These are phyloP conservation scores for Ilyonectria robusta DNA, from an alignment of 2,329 filamentous ascomycete species.

Conservation along the genomic window DNA sequence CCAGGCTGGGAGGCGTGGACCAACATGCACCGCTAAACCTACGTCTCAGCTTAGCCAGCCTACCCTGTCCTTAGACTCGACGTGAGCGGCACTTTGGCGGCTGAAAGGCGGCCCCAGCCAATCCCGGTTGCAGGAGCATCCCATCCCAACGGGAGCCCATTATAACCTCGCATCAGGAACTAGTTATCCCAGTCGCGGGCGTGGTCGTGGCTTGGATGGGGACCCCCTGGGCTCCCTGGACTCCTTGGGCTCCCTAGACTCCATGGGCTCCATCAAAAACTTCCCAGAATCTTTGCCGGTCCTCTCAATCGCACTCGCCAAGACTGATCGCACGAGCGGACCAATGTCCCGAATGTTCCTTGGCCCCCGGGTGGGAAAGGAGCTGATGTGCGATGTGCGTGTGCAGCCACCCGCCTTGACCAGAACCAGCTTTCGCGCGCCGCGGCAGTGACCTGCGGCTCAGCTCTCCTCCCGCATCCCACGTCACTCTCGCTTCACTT, in stretches of 20 bases:
- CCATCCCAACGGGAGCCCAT: conserved; percentile 23
- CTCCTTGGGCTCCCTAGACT: conserved; percentile 28
- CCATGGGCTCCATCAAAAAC: conserved; percentile 21
- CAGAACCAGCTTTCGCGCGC: conserved; percentile 11
- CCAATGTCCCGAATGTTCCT: background rate
- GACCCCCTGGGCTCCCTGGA: conserved; percentile 22
- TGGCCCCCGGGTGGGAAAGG: background rate
- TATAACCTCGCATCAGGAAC: conserved; percentile 17
- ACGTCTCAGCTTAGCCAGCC: background rate
- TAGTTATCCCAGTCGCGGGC: conserved; percentile 23
- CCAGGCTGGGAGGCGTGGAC: background rate
- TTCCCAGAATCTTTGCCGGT: conserved; percentile 26
- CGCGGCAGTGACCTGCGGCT: conserved; percentile 14
- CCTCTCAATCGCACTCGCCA: background rate
- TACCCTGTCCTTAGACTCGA: conserved; percentile 10
- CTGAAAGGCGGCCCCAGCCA: conserved; percentile 35
- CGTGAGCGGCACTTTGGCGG: conserved; percentile 36
- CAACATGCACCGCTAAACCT: background rate
- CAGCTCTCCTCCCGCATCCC: background rate
- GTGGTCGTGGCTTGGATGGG: conserved; percentile 18
- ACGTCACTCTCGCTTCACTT: background rate
- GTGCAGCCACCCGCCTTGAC: conserved; percentile 6
- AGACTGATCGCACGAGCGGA: background rate
- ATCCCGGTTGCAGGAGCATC: conserved; percentile 32
- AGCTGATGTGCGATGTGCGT: background rate